Conservation (phyloP, 2,329 filamentous ascomycete genomes). For the Nigrospora oryzae region DNA sequence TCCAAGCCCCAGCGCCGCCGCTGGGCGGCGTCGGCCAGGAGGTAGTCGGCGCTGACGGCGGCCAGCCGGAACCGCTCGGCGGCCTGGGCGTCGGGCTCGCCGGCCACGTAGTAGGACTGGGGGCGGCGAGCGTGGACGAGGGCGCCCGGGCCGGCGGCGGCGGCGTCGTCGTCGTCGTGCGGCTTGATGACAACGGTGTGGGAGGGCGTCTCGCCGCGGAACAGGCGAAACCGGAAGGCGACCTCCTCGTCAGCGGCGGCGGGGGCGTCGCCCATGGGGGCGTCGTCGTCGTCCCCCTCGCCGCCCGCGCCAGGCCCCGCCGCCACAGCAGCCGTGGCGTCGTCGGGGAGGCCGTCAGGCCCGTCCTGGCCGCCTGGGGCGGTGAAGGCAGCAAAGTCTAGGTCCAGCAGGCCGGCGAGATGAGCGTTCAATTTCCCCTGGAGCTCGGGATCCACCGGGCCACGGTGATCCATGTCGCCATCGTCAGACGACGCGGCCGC, state of each 20-base stretch:
- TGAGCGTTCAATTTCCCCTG: conserved; percentile 37
- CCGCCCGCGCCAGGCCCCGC: conserved; percentile 3
- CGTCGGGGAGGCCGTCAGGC: not conserved
- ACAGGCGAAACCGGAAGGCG: conserved; percentile 51
- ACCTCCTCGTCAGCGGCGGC: conserved; percentile 21
- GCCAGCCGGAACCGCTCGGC: conserved; percentile 30
- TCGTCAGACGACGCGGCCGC: conserved; percentile 8
- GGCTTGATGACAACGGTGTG: conserved; percentile 42
- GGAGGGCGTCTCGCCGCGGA: conserved; percentile 34
- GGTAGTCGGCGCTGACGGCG: conserved; percentile 43
- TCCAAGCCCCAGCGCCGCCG: conserved; percentile 47
- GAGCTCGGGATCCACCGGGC: conserved; percentile 26
- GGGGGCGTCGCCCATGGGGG: conserved; percentile 5
- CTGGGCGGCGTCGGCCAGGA: conserved; percentile 32
- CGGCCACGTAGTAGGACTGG: conserved; percentile 39
- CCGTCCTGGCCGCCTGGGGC: not conserved
- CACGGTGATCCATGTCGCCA: conserved; percentile 17
- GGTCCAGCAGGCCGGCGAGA: conserved; percentile 35
- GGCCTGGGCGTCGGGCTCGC: conserved; percentile 24
- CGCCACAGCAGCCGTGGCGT: conserved; percentile 3
- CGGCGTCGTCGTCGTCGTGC: conserved; percentile 26
- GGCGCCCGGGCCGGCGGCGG: conserved; percentile 29
- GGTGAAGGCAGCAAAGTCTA: conserved; percentile 19
- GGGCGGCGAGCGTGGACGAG: conserved; percentile 33
- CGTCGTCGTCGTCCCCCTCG: not conserved